Conservation (phyloP, 2,329 filamentous ascomycete genomes). For the Dactylellina haptotyla region DNA sequence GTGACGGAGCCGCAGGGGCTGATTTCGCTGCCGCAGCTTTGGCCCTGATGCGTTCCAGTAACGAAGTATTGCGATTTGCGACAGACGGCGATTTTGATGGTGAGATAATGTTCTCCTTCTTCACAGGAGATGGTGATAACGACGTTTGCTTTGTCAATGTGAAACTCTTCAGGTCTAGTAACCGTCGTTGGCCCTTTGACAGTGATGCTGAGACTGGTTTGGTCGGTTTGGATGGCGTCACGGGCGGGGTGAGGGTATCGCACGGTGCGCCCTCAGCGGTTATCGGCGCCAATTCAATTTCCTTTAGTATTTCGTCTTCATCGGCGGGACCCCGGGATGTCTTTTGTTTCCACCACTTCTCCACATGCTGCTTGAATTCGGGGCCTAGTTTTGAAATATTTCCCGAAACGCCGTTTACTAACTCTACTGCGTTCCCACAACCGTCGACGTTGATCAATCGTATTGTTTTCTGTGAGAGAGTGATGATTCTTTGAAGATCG, state of each 20-base stretch:
- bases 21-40: conserved; percentile 40
- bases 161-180: conserved; percentile 42
- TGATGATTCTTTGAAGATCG: conserved; percentile 33
- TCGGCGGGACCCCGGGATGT: not conserved
- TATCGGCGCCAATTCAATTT: conserved; percentile 38
- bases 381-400: conserved; percentile 33
- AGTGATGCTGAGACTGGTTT: conserved; percentile 1
- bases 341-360: conserved; percentile 35
- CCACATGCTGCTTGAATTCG: conserved; percentile 7
- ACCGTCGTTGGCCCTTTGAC: conserved; percentile 40
- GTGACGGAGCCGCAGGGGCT: conserved; percentile 7
- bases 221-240: conserved; percentile 35
- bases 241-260: conserved; percentile 20
- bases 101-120: conserved; percentile 34
- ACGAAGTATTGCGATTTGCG: conserved; percentile 28
- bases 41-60: conserved; percentile 37
- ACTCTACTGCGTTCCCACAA: conserved; percentile 36
- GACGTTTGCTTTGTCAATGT: conserved; percentile 35
- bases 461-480: conserved; percentile 24
- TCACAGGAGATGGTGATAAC: conserved; percentile 29
- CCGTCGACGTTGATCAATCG: conserved; percentile 24
- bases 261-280: not conserved
- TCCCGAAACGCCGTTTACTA: conserved; percentile 27
- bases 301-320: conserved; percentile 18
- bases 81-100: conserved; percentile 31